phyloP scores from a whole-genome alignment of 1,284 basidiomycete genomes.

The Malassezia psittaci region DNA sequence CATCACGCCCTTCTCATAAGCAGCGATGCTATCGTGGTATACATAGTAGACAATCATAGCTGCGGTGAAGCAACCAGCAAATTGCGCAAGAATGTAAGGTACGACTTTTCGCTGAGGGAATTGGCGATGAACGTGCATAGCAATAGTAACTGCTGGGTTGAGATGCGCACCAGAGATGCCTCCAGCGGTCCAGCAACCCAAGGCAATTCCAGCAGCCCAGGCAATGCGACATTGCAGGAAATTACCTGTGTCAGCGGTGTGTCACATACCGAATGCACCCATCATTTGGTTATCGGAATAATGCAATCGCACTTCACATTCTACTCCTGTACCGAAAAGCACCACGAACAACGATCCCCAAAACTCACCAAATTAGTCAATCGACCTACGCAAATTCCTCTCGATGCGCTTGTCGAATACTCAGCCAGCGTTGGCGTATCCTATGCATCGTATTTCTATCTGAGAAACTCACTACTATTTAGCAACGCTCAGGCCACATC shows the following conservation, averaged over 20 bases:
- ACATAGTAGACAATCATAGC: conserved; percentile 63
- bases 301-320: conserved; percentile 34
- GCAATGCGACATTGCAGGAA: conserved; percentile 28
- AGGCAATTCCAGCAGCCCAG: conserved; percentile 37
- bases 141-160: conserved; percentile 52
- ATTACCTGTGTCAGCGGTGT: conserved; percentile 19
- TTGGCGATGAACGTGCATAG: conserved; percentile 59
- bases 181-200: conserved; percentile 29
- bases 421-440: background rate
- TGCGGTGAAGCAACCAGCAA: conserved; percentile 62
- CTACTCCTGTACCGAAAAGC: conserved; percentile 37
- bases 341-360: conserved; percentile 34
- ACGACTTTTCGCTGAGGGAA: conserved; percentile 73
- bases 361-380: conserved; percentile 18
- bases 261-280: conserved; percentile 10
- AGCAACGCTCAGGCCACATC: background rate
- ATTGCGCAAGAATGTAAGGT: conserved; percentile 60
- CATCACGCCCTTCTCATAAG: background rate
- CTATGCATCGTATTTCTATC: background rate
- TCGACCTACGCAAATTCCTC: conserved; percentile 3
- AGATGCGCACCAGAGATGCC: conserved; percentile 33
- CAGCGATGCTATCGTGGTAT: conserved; percentile 62
- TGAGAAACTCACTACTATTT: no score
- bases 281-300: conserved; percentile 17
- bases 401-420: background rate